Evolutionary conservation across 2,329 filamentous ascomycete genomes (phyloP).

Genomic region (Aureobasidium sp.): DNA sequence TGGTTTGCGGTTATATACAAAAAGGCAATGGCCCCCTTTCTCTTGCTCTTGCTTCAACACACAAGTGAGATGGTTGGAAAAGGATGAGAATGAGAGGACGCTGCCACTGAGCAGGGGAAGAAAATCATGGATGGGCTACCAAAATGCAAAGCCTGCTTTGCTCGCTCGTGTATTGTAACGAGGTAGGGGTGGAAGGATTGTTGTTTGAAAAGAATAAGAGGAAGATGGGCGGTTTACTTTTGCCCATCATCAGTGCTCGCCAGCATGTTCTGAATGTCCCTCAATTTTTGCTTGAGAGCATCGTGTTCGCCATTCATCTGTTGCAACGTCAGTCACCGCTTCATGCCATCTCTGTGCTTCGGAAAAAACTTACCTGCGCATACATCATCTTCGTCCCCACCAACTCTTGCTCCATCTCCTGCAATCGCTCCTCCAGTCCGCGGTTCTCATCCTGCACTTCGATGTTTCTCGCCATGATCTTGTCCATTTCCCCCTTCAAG

Average conservation of each 20-base stretch:
- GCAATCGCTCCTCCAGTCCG: conserved; percentile 78
- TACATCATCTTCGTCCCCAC: conserved; percentile 92
- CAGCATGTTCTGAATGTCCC: conserved; percentile 41
- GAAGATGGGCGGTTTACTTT: no score
- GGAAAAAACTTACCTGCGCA: conserved; percentile 68
- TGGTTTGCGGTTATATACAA: no score
- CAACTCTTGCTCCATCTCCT: conserved; percentile 84
- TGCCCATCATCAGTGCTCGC: conserved; percentile 1
- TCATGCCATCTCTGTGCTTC: not conserved
- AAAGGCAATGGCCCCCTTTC: no score
- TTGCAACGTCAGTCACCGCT: not conserved
- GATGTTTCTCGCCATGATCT: conserved; percentile 83
- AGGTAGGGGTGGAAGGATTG: not conserved
- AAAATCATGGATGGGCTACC: no score
- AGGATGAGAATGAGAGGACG: no score
- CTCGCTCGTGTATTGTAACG: no score
- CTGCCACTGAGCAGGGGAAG: no score
- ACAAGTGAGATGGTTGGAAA: no score
- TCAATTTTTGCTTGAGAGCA: conserved; percentile 43
- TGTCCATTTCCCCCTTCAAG: conserved; percentile 78
- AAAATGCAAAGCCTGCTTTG: no score
- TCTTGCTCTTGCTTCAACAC: no score
- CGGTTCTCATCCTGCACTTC: conserved; percentile 93
- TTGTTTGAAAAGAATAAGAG: not conserved
- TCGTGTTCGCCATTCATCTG: conserved; percentile 45